These are phyloP conservation scores for Colletotrichum aenigma DNA, from an alignment of 2,329 filamentous ascomycete genomes.

Conservation along the genomic window DNA sequence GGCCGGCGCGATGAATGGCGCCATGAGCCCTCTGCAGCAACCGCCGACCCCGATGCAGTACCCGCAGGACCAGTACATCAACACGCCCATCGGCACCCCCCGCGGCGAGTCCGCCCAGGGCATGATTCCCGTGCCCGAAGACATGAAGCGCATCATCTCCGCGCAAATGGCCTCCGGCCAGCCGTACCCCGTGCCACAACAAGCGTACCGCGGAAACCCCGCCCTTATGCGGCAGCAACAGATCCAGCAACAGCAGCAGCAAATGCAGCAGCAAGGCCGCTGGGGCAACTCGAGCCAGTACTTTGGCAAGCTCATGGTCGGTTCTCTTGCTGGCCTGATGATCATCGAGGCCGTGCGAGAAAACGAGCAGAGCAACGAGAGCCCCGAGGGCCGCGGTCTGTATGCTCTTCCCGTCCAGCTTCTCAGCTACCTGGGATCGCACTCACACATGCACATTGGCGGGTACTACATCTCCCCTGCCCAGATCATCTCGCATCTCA, in stretches of 20 bases:
- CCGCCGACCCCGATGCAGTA: constrained; percentile 59
- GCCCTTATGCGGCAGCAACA: constrained; percentile 59
- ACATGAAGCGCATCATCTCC: constrained; percentile 67
- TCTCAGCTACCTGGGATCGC: constrained; percentile 51
- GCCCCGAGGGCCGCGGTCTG: constrained; percentile 69
- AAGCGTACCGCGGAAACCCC: constrained; percentile 52
- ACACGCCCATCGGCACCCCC: constrained; percentile 47
- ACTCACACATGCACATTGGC: constrained; percentile 55
- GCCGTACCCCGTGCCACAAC: constrained; percentile 54
- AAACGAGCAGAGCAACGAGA: constrained; percentile 67
- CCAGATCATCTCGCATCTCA: constrained; percentile 55
- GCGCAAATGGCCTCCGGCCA: constrained; percentile 59
- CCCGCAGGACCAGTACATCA: constrained; percentile 49
- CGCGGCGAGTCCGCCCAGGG: constrained; percentile 52
- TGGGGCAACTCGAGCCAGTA: constrained; percentile 63
- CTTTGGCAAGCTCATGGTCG: constrained; percentile 85
- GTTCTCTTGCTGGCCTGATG: constrained; percentile 91
- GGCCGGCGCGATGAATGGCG: constrained; percentile 71
- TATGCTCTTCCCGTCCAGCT: constrained; percentile 67
- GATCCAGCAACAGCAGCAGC: constrained; percentile 56
- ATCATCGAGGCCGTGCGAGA: constrained; percentile 80
- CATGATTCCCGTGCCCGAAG: constrained; percentile 70
- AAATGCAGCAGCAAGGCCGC: constrained; percentile 52
- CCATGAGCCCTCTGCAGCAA: constrained; percentile 59
- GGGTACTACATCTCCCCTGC: constrained; percentile 55